Percentiles rank a stretch among this genome's conserved stretches.
Conservation (phyloP, 2,329 filamentous ascomycete species). For the Botrytis paeoniae region DNA sequence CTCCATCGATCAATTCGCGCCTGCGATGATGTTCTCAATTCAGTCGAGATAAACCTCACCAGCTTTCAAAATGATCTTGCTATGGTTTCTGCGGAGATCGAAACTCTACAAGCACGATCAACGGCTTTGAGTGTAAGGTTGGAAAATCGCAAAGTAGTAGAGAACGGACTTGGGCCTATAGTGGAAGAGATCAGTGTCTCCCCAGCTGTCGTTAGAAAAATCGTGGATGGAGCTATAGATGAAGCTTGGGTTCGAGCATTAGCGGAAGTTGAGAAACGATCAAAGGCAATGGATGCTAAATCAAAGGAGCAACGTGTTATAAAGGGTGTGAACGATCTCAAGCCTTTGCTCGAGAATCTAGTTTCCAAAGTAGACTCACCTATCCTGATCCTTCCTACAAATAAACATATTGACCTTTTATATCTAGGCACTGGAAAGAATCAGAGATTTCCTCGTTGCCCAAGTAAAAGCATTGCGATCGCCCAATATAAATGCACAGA, state of each 20-base stretch:
- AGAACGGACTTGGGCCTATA: slow-evolving; percentile 80
- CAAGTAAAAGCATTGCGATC: slow-evolving; percentile 93
- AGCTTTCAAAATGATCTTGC: slow-evolving; percentile 93
- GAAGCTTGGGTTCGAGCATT: slow-evolving; percentile 83
- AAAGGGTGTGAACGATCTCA: slow-evolving; percentile 79
- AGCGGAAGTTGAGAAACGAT: slow-evolving; percentile 77
- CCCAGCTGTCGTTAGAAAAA: slow-evolving; percentile 77
- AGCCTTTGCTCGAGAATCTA: slow-evolving; percentile 79
- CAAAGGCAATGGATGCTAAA: slow-evolving; percentile 67
- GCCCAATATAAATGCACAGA: slow-evolving; percentile 94
- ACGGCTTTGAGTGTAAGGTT: slow-evolving; percentile 77
- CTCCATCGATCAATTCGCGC: slow-evolving; percentile 84
- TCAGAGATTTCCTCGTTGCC: slow-evolving; percentile 88
- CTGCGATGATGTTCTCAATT: slow-evolving; percentile 90
- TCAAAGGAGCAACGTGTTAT: slow-evolving; percentile 57
- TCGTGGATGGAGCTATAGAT: slow-evolving; percentile 85
- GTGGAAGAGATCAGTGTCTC: slow-evolving; percentile 91
- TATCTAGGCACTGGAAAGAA: slow-evolving; percentile 76
- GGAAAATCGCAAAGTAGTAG: slow-evolving; percentile 84
- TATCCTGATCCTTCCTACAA: neutral
- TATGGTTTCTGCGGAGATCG: slow-evolving; percentile 89
- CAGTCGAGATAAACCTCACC: slow-evolving; percentile 87
- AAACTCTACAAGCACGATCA: slow-evolving; percentile 85
- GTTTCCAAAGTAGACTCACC: slow-evolving; percentile 63
- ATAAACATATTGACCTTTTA: neutral